Evolutionary conservation across 441 rosid genomes (phyloP).

Genomic region (Iberis amara): DNA sequence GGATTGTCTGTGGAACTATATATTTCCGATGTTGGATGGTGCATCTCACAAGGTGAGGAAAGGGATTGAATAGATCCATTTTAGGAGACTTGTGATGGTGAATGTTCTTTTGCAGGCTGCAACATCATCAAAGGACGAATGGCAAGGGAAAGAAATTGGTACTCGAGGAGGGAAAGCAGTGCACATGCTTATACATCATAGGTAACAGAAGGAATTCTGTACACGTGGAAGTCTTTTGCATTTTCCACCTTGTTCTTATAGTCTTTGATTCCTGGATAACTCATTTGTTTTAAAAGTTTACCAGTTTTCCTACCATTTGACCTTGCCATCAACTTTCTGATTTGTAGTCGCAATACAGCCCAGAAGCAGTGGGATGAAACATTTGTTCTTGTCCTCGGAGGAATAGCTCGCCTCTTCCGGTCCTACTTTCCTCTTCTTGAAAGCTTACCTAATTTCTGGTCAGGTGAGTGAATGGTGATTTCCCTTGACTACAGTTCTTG

Average conservation of each 20-base stretch:
- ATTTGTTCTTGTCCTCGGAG: conserved; percentile 90
- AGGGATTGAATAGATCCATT: conserved; percentile 21
- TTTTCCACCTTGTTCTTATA: conserved; percentile 11
- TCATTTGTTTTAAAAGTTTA: conserved; percentile 4
- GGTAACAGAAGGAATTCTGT: conserved; percentile 40
- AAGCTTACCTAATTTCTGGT: conserved; percentile 78
- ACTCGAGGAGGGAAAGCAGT: conserved; percentile 94
- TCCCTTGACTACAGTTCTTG: conserved; percentile 6
- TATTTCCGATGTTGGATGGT: conserved; percentile 83
- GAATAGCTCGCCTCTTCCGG: conserved; percentile 88
- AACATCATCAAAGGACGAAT: conserved; percentile 98
- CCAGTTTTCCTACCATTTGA: conserved; percentile 10
- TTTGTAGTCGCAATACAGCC: conserved; percentile 91
- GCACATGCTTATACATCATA: conserved; percentile 99
- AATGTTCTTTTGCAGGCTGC: conserved; percentile 61
- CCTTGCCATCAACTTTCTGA: conserved; percentile 17
- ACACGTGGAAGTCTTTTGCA: conserved; percentile 18
- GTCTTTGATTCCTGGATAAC: conserved; percentile 19
- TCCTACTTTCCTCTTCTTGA: conserved; percentile 87
- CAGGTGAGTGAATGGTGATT: conserved; percentile 47
- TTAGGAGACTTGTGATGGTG: conserved; percentile 20
- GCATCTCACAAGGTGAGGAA: conserved; percentile 86
- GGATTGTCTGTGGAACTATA: conserved; percentile 94
- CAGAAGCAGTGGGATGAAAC: conserved; percentile 99
- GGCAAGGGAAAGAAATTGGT: conserved; percentile 98